Base-by-base conservation (phyloP, 2,329 filamentous ascomycete genomes). In the Ceratocystis colombiana region DNA sequence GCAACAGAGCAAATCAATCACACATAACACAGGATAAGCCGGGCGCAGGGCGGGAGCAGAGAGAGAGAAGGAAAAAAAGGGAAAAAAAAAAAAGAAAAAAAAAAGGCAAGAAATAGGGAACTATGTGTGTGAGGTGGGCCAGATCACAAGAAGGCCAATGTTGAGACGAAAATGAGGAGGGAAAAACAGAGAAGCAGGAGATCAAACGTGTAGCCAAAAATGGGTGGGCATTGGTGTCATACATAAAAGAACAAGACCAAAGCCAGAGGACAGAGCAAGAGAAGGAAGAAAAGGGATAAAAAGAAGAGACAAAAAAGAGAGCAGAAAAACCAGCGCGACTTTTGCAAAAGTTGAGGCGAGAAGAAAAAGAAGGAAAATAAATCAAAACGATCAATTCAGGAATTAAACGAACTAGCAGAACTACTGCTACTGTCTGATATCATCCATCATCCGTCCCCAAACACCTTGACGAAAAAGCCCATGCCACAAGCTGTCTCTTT, bases 221-320 rank as follows among this genome's bases (percentile, higher is more conserved):
- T 28, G 20, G 61, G 41, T 6, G 37, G 33, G 41, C 44, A 30
- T 30, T 33, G 48, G 41, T 50, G 25, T 62, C 59, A 37, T 41
- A 37, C 59, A 44, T 22, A 30, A 62, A 12, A 41, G 37, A 15
- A 15, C 37, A 41, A 41, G 3, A 4, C 3, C 41, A 22, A 62
- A 62, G 17, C 20, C 12, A 17, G 3, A 65, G 2, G 37, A 61
- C 25, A 57, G 57, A 28, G 57, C 22, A 30, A 25, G 37, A 37
- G 30, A 15, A 25, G 33, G 59, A 30, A 28, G n/a, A 61, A 8
- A 62, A 62, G 28, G 45, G 59, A 62, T 17, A 22, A 59, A 45
- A 57, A 59, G 28, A 65, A 45, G n/a, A 41, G 37, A 37, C 55
- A 22, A 25, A 53, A 65, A 41, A 28, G 33, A 61, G 59, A 28